Base-by-base conservation (phyloP, 257 asterid genomes). In the Striga asiatica region DNA sequence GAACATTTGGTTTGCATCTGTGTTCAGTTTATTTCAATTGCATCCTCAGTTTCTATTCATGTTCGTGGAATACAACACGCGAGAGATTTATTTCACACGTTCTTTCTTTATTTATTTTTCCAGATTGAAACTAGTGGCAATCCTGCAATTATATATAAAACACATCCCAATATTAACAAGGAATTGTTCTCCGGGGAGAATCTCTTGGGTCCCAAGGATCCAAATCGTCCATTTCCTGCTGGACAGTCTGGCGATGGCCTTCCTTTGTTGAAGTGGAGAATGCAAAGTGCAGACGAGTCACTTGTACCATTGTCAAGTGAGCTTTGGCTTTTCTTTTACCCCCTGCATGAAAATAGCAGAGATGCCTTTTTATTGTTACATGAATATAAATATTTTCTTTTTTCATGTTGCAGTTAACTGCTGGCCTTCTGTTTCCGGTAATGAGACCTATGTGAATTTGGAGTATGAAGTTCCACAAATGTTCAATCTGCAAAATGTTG, bases 341-440 rank as follows among this genome's bases (percentile, higher is more conserved):
- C n/a, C 31, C 42, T 17, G 39, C 20, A 13, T 24, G 21, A 25
- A 28, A 23, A 48, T 47, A 35, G 7, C 29, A 12, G 49, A 5
- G 19, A 23, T 19, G 23, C 42, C 63, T 48, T 60, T 65, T 13
- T 22, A 21, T 24, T 50, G n/a, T 54, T 25, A 56, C 53, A n/a
- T 41, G 38, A 51, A 25, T 65, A 21, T 11, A 10, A 21, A 37
- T 2, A 2, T 37, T 10, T 13, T 13, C 17, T 4, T 41, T 14
- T 41, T 55, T 43, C 25, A 61, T 65, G 10, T 64, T 64, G 70
- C 84, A 86, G 94, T 85, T 61, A 89, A 75, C 74, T 89, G 96
- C 77, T 89, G 96, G 98, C 98, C 96, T 66, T 78, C 93, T 64
- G 91, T 89, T 60, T 86, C 96, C 66, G 96, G 91, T 46, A 81